Base-by-base conservation (phyloP, 169 alveolate genomes). In the Perkinsus olseni region DNA sequence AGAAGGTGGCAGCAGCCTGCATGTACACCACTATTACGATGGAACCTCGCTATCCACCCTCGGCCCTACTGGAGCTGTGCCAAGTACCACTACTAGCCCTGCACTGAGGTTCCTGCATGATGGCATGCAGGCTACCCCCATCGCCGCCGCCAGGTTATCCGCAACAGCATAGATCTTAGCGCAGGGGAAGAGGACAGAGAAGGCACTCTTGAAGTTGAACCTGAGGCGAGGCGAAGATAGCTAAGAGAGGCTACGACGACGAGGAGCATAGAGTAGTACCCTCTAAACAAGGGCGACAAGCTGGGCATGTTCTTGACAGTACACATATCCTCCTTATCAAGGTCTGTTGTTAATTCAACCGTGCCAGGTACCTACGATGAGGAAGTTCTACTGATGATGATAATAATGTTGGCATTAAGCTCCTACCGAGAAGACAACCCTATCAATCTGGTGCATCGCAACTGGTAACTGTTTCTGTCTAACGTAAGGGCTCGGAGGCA, bases 141-240 rank as follows among this genome's bases (percentile, higher is more conserved):
- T 90, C 40, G 92, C 92, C 21, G 92, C 92, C 4, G 92, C 92
- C 6, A 90, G 45, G 38, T 90, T 90, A 38, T 90, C 92, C n/a
- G 48, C 36, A 38, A 31, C 39, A 6, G 92, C 92, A 20, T 36
- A 90, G 11, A 90, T 38, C 45, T 90, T 90, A 38, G 92, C 45
- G 21, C 38, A 28, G 1, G 92, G 92, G 92, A 90, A 90, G 38
- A 24, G 38, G 39, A 38, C 48, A 10, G n/a, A 11, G 45, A 90
- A 90, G 92, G 48, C 48, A 17, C 48, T 38, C 45, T 90, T 90
- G 92, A 90, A 90, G 38, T 90, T 38, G 45, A 90, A 45, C 62
- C 62, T 45, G 62, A 10, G 62, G 24, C 62, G 62, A 10, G 17
- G 62, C 6, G 6, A 6, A 45, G 24, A 45, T 45, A 17, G 17